Conservation (phyloP, 2,329 filamentous ascomycete species). For the Catunica adiposa region DNA sequence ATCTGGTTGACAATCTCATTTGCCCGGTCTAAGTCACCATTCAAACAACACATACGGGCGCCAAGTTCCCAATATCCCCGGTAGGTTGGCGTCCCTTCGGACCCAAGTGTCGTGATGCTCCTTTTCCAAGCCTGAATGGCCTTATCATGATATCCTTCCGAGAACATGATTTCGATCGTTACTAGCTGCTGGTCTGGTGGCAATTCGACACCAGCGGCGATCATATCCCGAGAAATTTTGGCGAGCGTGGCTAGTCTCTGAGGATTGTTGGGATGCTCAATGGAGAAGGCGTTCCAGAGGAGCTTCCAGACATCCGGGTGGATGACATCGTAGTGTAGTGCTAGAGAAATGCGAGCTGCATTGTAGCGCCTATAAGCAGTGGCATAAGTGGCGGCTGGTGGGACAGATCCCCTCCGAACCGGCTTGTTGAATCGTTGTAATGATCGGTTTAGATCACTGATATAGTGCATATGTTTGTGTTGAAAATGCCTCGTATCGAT, state of each 20-base stretch:
- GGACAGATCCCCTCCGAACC: constrained; percentile 5
- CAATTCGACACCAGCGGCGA: constrained; percentile 38
- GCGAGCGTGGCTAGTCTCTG: constrained; percentile 45
- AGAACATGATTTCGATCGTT: constrained; percentile 51
- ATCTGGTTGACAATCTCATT: constrained; percentile 38
- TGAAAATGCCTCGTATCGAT: neutral
- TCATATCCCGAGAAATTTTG: constrained; percentile 49
- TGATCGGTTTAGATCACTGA: constrained; percentile 10
- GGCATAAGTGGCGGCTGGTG: constrained; percentile 23
- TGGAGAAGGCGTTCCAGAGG: constrained; percentile 47
- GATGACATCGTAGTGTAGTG: constrained; percentile 35
- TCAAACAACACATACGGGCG: constrained; percentile 43
- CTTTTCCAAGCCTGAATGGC: constrained; percentile 50
- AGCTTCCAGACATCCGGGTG: constrained; percentile 44
- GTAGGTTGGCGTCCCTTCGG: constrained; percentile 27
- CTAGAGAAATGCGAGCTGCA: constrained; percentile 28
- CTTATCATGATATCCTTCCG: constrained; percentile 40
- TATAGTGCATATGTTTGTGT: constrained; percentile 1
- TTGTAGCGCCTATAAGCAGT: constrained; percentile 35
- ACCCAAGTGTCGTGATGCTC: constrained; percentile 35
- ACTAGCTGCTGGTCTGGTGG: constrained; percentile 42
- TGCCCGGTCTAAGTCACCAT: constrained; percentile 42
- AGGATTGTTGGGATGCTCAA: constrained; percentile 31
- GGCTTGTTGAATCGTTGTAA: constrained; percentile 14
- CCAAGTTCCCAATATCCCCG: constrained; percentile 47